Evolutionary conservation across 1,284 basidiomycete species (phyloP), one percentile per base, ranked within the genome.

Genomic region (Naganishia cerealis): DNA sequence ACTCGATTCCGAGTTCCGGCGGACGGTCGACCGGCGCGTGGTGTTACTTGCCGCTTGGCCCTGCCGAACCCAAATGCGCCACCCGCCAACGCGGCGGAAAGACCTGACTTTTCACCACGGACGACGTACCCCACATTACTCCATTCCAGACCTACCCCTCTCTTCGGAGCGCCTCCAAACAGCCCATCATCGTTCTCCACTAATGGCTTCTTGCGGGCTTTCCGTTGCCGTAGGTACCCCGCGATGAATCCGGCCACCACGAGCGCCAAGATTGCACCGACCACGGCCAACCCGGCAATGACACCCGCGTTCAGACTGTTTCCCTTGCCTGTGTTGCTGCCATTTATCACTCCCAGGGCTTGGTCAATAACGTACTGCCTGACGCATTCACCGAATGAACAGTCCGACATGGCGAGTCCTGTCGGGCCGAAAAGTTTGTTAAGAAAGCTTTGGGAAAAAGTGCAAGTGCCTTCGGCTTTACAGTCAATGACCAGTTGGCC

Each of bases 371-470:
- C 87, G 67, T 83, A 85, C 77, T 94, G 90, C 9, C 85, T 80
- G 18, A 94, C 87, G 76, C 92, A 95, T 79, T 96, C 93, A 33
- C 93, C 93, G 72, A 89, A 92, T 0, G 80, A 81, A 78, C 92
- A 95, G 0, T 85, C 85, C 59, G 84, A 83, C 15, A 96, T 81
- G 2, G 83, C 76, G 8, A 96, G 85, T 0, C 92, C 93, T 33
- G 78, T 76, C 0, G 84, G 74, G 12, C 92, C 92, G 72, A 95
- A 94, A 2, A 94, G 76, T 7, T 74, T 71, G 42, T 87, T 79
- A 18, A 96, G 81, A 29, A 85, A 81, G 3, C 77, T 72, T 77
- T 94, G 91, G 75, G 89, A 85, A 84, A 96, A 94, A 10, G 84
- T 78, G 78, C 92, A 96, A 3, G 82, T 82, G 3, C 85, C 84